Percentiles rank a stretch among this genome's conserved stretches.
phyloP scores from a whole-genome alignment of 2,329 filamentous ascomycete genomes.

The Didymellaceae sp. region DNA sequence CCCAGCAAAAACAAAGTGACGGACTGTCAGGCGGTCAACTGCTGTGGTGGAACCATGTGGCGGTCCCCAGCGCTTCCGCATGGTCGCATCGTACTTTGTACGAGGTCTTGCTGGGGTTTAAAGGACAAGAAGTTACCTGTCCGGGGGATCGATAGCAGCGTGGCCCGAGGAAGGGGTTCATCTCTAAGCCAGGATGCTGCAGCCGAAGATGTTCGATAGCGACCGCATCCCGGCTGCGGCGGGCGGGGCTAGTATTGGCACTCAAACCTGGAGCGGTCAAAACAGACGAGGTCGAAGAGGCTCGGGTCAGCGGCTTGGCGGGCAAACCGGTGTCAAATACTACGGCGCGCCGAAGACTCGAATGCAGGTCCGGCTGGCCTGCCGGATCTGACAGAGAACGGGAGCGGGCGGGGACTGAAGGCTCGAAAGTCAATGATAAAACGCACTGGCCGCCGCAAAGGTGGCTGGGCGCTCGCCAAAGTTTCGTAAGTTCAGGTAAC shows the following conservation, averaged over 20 bases:
- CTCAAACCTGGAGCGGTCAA: conserved; percentile 27
- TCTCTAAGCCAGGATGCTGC: conserved; percentile 29
- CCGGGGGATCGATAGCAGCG: conserved; percentile 24
- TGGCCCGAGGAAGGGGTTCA: conserved; percentile 34
- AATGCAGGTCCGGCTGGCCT: conserved; percentile 25
- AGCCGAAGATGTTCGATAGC: conserved; percentile 32
- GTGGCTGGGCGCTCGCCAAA: conserved; percentile 7
- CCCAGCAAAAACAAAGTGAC: conserved; percentile 28
- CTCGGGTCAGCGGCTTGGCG: conserved; percentile 14
- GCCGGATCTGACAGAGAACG: conserved; percentile 24
- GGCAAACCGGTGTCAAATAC: conserved; percentile 1
- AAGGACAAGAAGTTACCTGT: conserved; percentile 18
- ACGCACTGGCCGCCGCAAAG: neutral
- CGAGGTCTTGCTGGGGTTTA: conserved; percentile 19
- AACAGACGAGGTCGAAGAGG: conserved; percentile 9
- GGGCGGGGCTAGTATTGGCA: conserved; percentile 23
- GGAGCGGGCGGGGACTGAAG: conserved; percentile 9
- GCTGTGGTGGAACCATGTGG: conserved; percentile 36
- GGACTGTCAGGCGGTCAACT: conserved; percentile 43
- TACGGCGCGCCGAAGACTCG: conserved; percentile 8
- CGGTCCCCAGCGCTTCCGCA: conserved; percentile 24
- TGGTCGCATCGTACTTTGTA: conserved; percentile 36
- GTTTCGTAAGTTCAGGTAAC: conserved; percentile 8
- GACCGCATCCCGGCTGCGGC: conserved; percentile 26
- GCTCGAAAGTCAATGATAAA: conserved; percentile 9